Evolutionary conservation across 2,329 filamentous ascomycete species (phyloP).

Genomic region (Colletotrichum eremochloae): DNA sequence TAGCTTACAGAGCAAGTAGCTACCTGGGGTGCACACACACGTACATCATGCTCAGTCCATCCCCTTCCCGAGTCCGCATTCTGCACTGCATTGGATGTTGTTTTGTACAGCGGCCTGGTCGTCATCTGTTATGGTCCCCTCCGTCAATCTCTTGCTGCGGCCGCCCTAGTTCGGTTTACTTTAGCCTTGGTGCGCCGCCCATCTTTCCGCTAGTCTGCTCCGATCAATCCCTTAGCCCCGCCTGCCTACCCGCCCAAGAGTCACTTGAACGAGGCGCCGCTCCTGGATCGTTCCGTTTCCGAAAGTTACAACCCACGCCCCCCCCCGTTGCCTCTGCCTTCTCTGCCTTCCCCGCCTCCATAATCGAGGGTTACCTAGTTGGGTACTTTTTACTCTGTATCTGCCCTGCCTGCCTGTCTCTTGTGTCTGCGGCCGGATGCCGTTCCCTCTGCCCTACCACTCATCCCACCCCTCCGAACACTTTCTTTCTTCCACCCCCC

Average conservation of each 20-base stretch:
- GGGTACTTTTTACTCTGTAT: not conserved
- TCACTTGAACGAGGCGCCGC: slow-evolving; percentile 11
- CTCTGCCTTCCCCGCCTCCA: not conserved
- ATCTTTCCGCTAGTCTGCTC: not conserved
- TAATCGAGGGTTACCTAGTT: not conserved
- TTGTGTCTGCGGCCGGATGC: slow-evolving; percentile 13
- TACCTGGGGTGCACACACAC: not conserved
- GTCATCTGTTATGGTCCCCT: slow-evolving; percentile 7
- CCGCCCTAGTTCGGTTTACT: slow-evolving; percentile 8
- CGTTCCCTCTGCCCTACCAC: slow-evolving; percentile 23
- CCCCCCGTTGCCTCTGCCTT: not conserved
- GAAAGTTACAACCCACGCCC: not conserved
- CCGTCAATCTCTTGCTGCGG: slow-evolving; percentile 15
- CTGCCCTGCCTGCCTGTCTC: not conserved
- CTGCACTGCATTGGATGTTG: not conserved
- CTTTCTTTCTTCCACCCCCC: not conserved
- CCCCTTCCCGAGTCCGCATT: not conserved
- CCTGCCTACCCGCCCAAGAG: slow-evolving; percentile 9
- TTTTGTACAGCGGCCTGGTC: not conserved
- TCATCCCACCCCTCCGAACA: slow-evolving; percentile 3
- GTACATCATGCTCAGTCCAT: not conserved
- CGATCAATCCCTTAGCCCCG: slow-evolving; percentile 5
- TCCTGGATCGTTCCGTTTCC: slow-evolving; percentile 18
- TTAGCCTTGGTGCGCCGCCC: slow-evolving; percentile 3
- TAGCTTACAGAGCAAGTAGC: not conserved